Percentiles rank a stretch among this genome's conserved stretches.
phyloP scores from a whole-genome alignment of 2,329 filamentous ascomycete genomes.

The Colletotrichum orchidophilum region DNA sequence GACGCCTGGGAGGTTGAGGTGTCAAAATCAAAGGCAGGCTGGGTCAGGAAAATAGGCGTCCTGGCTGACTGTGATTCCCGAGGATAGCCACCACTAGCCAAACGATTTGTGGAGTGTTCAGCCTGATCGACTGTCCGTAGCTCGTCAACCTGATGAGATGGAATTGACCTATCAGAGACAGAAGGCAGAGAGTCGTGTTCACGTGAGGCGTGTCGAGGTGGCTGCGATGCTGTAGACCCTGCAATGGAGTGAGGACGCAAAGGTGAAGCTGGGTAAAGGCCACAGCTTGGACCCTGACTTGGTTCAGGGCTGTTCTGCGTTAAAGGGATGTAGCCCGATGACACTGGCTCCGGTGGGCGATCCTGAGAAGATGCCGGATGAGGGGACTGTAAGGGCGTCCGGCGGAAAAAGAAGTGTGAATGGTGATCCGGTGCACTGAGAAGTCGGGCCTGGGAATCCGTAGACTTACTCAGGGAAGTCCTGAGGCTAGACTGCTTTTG shows the following conservation, averaged over 20 bases:
- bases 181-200: constrained; percentile 5
- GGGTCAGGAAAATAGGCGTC: constrained; percentile 19
- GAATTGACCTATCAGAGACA: constrained; percentile 11
- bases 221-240: background rate
- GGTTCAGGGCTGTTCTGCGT: background rate
- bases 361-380: background rate
- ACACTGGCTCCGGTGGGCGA: background rate
- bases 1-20: background rate
- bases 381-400: background rate
- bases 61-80: constrained; percentile 3
- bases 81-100: background rate
- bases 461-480: constrained; percentile 19
- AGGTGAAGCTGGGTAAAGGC: background rate
- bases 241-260: background rate
- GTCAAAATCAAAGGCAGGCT: constrained; percentile 22
- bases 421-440: background rate
- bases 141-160: constrained; percentile 24
- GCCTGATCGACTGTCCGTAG: background rate
- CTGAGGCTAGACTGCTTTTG: constrained; percentile 29
- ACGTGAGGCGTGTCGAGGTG: background rate
- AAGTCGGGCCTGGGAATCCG: constrained; percentile 4
- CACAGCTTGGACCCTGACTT: background rate
- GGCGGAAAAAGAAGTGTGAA: constrained; percentile 1
- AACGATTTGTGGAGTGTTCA: background rate
- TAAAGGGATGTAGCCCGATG: background rate